Evolutionary conservation across 2,329 filamentous ascomycete genomes (phyloP).

Genomic region (Dryadomyces quercivorus): DNA sequence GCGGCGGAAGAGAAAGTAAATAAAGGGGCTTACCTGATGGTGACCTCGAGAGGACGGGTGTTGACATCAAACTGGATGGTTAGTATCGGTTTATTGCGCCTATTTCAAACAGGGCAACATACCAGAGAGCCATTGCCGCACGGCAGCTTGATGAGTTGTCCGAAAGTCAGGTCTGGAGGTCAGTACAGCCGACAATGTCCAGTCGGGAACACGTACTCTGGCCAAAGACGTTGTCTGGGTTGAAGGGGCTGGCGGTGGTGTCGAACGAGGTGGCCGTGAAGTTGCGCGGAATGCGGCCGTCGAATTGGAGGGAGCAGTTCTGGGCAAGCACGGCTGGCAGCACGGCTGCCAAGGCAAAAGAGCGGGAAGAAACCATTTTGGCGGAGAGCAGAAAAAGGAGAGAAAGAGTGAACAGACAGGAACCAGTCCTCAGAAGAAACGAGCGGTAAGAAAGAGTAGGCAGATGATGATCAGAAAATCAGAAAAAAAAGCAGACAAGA

Average conservation of each 20-base stretch:
- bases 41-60: constrained; percentile 37
- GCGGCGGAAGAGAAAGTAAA: constrained; percentile 1
- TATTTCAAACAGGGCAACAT: constrained; percentile 13
- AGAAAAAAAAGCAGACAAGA: neutral
- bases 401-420: neutral
- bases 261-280: constrained; percentile 29
- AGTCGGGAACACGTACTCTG: constrained; percentile 18
- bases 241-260: constrained; percentile 29
- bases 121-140: constrained; percentile 25
- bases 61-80: constrained; percentile 28
- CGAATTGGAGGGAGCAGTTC: constrained; percentile 28
- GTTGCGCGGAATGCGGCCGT: constrained; percentile 30
- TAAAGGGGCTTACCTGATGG: constrained; percentile 26
- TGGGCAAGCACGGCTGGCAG: constrained; percentile 15
- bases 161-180: constrained; percentile 32
- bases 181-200: neutral
- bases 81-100: too few species aligned
- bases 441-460: neutral
- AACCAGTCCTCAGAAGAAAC: constrained; percentile 3
- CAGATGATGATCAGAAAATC: neutral
- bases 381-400: neutral
- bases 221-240: constrained; percentile 39
- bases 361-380: neutral
- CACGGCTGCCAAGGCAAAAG: constrained; percentile 2
- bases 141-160: constrained; percentile 36